Evolutionary conservation across 176 grass and related monocot genomes (phyloP).

Genomic region (Lolium perenne): DNA sequence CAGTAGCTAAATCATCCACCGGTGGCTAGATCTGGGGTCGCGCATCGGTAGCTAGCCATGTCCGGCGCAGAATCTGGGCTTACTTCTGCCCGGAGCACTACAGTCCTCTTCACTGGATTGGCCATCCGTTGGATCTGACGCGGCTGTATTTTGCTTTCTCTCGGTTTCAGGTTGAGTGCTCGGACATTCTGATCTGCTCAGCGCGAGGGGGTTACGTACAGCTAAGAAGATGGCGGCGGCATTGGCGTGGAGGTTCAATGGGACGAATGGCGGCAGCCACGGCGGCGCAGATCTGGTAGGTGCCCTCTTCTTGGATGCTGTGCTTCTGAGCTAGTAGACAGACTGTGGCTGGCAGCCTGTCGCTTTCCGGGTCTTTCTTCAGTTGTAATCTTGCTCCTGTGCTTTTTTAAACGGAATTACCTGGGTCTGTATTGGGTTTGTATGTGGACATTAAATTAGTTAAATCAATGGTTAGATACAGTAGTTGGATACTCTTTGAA

Average conservation of each 20-base stretch:
- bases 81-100: neutral
- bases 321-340: constrained; percentile 22
- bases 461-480: neutral
- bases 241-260: constrained; percentile 85
- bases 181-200: constrained; percentile 38
- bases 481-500: constrained; percentile 24
- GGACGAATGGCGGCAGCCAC: constrained; percentile 69
- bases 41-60: neutral
- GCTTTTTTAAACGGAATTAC: constrained; percentile 16
- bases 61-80: neutral
- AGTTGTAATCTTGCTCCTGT: neutral
- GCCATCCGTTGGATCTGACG: constrained; percentile 44
- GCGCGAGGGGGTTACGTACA: neutral
- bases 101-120: neutral
- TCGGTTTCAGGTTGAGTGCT: constrained; percentile 59
- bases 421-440: neutral
- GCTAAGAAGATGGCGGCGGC: constrained; percentile 70
- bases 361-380: constrained; percentile 34
- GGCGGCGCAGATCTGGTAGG: constrained; percentile 86
- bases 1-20: neutral
- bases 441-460: constrained; percentile 26
- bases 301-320: neutral
- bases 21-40: constrained; percentile 36
- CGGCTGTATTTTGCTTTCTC: neutral
- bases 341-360: constrained; percentile 3